Conservation (phyloP, 2,329 filamentous ascomycete species). For the Scedosporium apiospermum region DNA sequence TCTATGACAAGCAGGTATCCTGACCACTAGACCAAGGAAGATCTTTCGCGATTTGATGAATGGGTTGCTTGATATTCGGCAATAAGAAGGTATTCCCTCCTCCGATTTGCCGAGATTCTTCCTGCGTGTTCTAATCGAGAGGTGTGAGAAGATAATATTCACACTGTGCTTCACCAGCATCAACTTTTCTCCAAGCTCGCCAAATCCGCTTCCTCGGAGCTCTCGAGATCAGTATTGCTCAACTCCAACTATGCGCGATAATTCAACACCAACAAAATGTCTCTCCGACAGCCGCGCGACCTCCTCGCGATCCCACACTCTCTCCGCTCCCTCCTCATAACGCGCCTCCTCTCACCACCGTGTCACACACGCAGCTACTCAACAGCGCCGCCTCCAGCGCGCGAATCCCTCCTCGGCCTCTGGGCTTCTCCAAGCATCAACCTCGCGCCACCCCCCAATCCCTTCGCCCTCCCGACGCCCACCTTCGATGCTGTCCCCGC, state of each 20-base stretch:
- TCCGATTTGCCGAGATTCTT: not conserved
- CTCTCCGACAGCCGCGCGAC: not conserved
- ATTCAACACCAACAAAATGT: not conserved
- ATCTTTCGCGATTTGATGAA: not conserved
- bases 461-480: not conserved
- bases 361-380: not conserved
- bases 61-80: not conserved
- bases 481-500: not conserved
- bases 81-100: not conserved
- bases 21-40: conserved; percentile 2
- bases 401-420: not conserved
- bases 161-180: no score
- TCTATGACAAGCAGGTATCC: conserved; percentile 1
- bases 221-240: not conserved
- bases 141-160: no score
- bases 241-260: no score
- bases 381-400: not conserved
- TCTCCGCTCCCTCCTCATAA: not conserved
- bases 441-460: not conserved
- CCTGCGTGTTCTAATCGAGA: not conserved
- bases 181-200: not conserved
- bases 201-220: not conserved
- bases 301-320: not conserved
- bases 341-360: not conserved
- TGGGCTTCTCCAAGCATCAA: not conserved